Conservation (phyloP, 768 basidiomycete species). For the Arthromyces matolae region DNA sequence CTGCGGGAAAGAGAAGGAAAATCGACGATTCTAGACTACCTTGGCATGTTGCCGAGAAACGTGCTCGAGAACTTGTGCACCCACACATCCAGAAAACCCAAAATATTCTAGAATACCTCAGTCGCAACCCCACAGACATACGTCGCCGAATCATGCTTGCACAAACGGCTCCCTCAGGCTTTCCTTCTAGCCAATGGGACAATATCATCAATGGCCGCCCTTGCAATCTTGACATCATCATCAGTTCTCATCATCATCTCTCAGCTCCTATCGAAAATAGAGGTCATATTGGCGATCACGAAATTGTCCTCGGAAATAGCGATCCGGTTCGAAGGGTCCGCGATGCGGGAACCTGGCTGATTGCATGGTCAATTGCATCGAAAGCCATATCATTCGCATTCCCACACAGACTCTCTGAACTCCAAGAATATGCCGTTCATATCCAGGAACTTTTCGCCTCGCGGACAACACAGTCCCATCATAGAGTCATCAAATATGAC, state of each 20-base stretch:
- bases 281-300: slow-evolving; percentile 14
- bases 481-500: slow-evolving; percentile 25
- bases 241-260: background rate
- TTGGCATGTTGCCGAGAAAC: no score
- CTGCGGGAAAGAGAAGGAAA: no score
- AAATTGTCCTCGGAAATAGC: slow-evolving; percentile 15
- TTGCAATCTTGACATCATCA: slow-evolving; percentile 1
- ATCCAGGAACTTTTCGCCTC: slow-evolving; percentile 22
- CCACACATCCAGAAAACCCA: no score
- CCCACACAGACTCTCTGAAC: slow-evolving; percentile 20
- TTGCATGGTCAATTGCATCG: slow-evolving; percentile 15
- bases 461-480: background rate
- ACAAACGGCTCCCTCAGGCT: no score
- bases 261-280: slow-evolving; percentile 14
- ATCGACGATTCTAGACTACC: no score
- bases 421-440: slow-evolving; percentile 19
- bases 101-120: no score
- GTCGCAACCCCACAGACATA: no score
- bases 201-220: background rate
- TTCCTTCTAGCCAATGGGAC: background rate
- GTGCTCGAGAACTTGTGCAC: no score
- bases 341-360: slow-evolving; percentile 21
- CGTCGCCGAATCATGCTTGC: no score
- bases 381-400: slow-evolving; percentile 23
- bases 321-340: slow-evolving; percentile 14